Evolutionary conservation across 2,329 filamentous ascomycete species (phyloP).

Genomic region (Zasmidium cellare): DNA sequence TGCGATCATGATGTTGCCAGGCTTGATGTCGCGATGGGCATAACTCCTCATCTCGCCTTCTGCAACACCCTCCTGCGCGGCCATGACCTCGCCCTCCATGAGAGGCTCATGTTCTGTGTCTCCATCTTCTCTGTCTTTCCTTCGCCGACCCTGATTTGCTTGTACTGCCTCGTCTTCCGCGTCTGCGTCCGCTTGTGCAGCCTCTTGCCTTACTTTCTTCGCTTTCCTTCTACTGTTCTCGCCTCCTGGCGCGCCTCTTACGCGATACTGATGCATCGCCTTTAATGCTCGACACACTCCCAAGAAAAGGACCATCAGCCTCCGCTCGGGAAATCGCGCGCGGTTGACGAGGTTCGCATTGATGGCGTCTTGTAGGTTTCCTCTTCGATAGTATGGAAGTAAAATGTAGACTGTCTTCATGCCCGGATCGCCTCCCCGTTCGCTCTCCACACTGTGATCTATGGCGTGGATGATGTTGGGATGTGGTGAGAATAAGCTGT

Average conservation of each 20-base stretch:
- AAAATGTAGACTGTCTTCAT: slow-evolving; percentile 96
- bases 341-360: slow-evolving; percentile 98
- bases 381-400: slow-evolving; percentile 89
- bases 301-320: slow-evolving; percentile 85
- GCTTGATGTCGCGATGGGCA: slow-evolving; percentile 95
- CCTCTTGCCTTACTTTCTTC: slow-evolving; percentile 56
- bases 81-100: slow-evolving; percentile 70
- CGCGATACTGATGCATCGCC: slow-evolving; percentile 86
- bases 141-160: slow-evolving; percentile 47
- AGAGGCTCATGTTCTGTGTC: slow-evolving; percentile 78
- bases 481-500: slow-evolving; percentile 80
- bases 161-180: slow-evolving; percentile 46
- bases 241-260: slow-evolving; percentile 58
- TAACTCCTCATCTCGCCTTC: slow-evolving; percentile 75
- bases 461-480: slow-evolving; percentile 83
- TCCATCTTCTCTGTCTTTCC: slow-evolving; percentile 49
- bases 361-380: slow-evolving; percentile 96
- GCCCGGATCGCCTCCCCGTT: slow-evolving; percentile 59
- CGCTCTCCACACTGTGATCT: slow-evolving; percentile 78
- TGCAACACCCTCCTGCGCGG: slow-evolving; percentile 66
- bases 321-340: slow-evolving; percentile 81
- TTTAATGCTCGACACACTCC: slow-evolving; percentile 87
- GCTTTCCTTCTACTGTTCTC: slow-evolving; percentile 53
- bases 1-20: slow-evolving; percentile 98
- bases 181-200: slow-evolving; percentile 54